Conservation (phyloP, 139 green algal genomes). For the Gonium pectorale region DNA sequence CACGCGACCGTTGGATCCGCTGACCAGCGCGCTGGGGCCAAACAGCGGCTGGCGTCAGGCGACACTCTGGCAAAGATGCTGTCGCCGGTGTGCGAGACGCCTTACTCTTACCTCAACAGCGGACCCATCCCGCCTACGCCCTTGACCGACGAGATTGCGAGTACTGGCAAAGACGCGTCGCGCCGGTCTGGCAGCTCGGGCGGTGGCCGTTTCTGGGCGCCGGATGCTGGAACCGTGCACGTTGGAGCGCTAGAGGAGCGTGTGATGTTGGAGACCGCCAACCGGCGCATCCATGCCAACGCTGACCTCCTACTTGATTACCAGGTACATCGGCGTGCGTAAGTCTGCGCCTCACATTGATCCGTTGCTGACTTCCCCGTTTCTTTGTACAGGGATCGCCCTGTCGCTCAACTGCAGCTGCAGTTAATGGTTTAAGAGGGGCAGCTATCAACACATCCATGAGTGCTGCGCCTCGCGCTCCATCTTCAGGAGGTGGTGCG, state of each 20-base stretch:
- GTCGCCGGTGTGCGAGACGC: not conserved
- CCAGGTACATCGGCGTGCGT: not conserved
- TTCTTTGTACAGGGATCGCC: not conserved
- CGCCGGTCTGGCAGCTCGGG: not conserved
- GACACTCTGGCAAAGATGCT: no score
- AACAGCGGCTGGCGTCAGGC: no score
- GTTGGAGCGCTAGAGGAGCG: not conserved
- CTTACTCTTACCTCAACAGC: constrained; percentile 13
- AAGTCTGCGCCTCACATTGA: not conserved
- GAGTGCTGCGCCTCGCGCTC: no score
- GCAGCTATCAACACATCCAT: no score
- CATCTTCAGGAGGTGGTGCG: no score
- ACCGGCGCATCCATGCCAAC: constrained; percentile 31
- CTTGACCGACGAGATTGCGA: constrained; percentile 18
- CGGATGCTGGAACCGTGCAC: no score
- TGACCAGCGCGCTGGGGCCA: no score
- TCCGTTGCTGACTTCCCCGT: not conserved
- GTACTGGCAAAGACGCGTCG: not conserved
- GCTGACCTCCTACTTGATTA: constrained; percentile 37
- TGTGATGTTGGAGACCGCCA: constrained; percentile 14
- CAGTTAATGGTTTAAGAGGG: no score
- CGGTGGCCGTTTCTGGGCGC: constrained; percentile 22
- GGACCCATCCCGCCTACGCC: not conserved
- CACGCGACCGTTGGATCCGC: no score
- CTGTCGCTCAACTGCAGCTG: no score